Base-by-base conservation (phyloP, 768 basidiomycete species). In the Collybia sordida region DNA sequence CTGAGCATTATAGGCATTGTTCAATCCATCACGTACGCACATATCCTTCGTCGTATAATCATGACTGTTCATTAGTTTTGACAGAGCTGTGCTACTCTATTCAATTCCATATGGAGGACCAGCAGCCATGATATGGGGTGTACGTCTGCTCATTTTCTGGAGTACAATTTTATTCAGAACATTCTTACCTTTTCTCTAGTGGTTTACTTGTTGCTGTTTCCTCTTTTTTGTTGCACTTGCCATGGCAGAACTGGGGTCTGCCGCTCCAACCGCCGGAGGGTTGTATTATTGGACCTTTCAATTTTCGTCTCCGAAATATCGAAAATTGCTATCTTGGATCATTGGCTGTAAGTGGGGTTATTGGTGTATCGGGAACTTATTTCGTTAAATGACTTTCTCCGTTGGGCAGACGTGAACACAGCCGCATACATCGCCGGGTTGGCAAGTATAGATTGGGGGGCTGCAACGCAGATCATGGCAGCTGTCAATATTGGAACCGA, bases 231-330 rank as follows among this genome's bases (percentile, higher is more conserved):
- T 89, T 19, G 88, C 81, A 1, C 64, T 87, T 56, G 71, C 85
- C 21, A 81, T 90, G 77, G 86, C 82, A 1, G 86, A 89, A 57
- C 74, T 88, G 6, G 86, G 78, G 1, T 86, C 83, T n/a, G 82
- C 84, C n/a, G 84, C 83, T 5, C 87, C 86, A 2, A 89, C 87
- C 2, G 86, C 86, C 25, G 85, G 86, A 52, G 86, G 86, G 6
- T 81, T 85, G 17, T 85, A 87, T 61, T 88, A 81, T 58, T 88
- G 86, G 85, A 82, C 86, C 0, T 78, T 84, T 53, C 75, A 75
- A 1, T 65, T 82, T 3, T 79, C 82, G 0, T 78, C 82, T 14
- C 81, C 81, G 5, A 66, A 75, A 37, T 88, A 77, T 64, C 70
- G 83, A 19, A 82, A 81, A 53, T 65, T 86, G 14, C 72, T 86